Conservation (phyloP, 768 basidiomycete species). For the Crucibulum laeve region DNA sequence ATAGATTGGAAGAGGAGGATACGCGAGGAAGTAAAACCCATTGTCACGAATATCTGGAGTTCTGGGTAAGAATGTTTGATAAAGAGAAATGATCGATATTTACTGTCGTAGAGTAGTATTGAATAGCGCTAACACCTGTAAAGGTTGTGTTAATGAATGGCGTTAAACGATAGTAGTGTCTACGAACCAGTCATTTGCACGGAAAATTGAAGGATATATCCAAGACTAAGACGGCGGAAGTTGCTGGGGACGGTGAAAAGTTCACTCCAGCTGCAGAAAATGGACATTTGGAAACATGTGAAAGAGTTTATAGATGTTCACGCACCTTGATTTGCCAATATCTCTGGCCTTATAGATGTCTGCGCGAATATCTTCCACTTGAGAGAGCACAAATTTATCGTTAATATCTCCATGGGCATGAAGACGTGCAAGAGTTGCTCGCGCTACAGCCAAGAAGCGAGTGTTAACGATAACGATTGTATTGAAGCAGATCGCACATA, state of each 20-base stretch:
- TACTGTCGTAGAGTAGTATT: slow-evolving; percentile 46
- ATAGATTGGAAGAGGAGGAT: slow-evolving; percentile 50
- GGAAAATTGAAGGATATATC: slow-evolving; percentile 47
- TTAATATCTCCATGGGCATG: slow-evolving; percentile 45
- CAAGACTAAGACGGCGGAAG: slow-evolving; percentile 41
- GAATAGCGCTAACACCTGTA: slow-evolving; percentile 45
- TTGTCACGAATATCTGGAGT: slow-evolving; percentile 32
- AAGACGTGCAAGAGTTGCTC: slow-evolving; percentile 40
- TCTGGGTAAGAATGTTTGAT: background rate
- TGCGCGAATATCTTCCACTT: slow-evolving; percentile 39
- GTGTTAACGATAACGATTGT: too few relatives aligned
- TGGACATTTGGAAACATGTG: background rate
- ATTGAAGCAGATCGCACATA: slow-evolving; percentile 2
- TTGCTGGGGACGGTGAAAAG: slow-evolving; percentile 37
- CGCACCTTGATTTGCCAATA: slow-evolving; percentile 35
- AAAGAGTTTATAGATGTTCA: background rate
- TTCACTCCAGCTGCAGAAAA: slow-evolving; percentile 27
- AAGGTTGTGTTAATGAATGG: background rate
- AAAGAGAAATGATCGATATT: slow-evolving; percentile 1
- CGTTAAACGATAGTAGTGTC: background rate
- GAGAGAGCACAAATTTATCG: slow-evolving; percentile 43
- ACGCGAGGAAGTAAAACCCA: slow-evolving; percentile 39
- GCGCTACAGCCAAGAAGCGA: too few relatives aligned
- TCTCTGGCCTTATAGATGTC: slow-evolving; percentile 27
- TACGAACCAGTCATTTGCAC: slow-evolving; percentile 55